These are phyloP conservation scores for Craspedostauros australis DNA, from an alignment of 108 stramenopile species.

Conservation along the genomic window DNA sequence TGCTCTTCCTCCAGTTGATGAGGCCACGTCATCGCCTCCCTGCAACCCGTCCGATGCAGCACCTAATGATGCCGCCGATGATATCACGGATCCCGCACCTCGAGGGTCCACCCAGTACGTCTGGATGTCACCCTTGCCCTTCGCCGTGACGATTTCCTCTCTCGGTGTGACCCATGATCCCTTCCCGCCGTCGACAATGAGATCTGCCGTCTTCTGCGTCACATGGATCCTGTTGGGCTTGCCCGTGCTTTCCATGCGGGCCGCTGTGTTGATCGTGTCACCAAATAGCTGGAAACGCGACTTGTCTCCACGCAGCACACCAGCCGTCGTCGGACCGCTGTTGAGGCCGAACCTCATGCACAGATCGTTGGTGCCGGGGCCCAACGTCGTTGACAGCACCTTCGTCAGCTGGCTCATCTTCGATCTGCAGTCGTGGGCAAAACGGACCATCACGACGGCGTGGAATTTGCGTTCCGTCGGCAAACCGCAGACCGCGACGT, in stretches of 20 bases:
- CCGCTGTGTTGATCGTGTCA: no score
- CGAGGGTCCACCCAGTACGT: conserved; percentile 38
- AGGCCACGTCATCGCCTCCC: no score
- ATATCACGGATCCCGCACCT: no score
- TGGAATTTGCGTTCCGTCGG: no score
- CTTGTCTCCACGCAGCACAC: conserved; percentile 34
- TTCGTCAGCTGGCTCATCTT: conserved; percentile 19
- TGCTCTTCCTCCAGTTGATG: no score
- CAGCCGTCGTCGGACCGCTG: conserved; percentile 42
- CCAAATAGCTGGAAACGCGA: no score
- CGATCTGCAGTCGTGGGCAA: conserved; percentile 23
- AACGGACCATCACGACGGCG: conserved; percentile 28
- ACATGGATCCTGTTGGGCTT: conserved; percentile 25
- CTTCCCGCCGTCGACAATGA: conserved; percentile 19
- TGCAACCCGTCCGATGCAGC: no score
- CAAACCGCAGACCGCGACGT: no score
- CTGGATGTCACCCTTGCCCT: conserved; percentile 50
- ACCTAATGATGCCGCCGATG: no score
- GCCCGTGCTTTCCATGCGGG: no score
- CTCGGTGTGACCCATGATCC: conserved; percentile 24
- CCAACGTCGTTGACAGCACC: conserved; percentile 9
- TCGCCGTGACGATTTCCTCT: conserved; percentile 24
- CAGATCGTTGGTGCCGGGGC: conserved; percentile 21
- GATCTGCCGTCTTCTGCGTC: conserved; percentile 27
- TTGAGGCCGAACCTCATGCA: conserved; percentile 42